Conservation (phyloP, 2,329 filamentous ascomycete species). For the Fusarium mangiferae region DNA sequence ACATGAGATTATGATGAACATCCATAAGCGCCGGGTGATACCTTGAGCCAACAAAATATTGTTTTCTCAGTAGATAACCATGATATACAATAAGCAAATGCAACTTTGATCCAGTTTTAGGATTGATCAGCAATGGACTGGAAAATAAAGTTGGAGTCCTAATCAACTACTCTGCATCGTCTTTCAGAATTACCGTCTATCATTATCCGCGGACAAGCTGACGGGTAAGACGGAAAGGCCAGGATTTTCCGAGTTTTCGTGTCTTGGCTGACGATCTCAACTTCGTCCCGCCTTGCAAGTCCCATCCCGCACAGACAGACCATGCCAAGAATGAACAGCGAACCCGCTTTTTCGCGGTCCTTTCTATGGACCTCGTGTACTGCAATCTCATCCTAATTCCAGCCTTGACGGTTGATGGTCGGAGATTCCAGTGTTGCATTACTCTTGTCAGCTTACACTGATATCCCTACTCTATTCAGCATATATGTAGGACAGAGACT, state of each 20-base stretch:
- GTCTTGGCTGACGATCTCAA: constrained; percentile 1
- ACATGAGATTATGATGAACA: background rate
- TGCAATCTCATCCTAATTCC: background rate
- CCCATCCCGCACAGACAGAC: background rate
- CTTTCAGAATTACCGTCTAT: background rate
- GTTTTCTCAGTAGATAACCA: rapidly evolving
- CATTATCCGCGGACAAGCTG: background rate
- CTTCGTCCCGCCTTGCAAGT: background rate
- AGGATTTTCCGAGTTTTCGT: background rate
- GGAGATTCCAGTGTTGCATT: no score
- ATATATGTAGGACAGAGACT: constrained; percentile 3
- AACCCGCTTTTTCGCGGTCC: constrained; percentile 1
- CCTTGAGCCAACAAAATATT: background rate
- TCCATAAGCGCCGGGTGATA: background rate
- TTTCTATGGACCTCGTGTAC: constrained; percentile 5
- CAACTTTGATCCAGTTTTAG: background rate
- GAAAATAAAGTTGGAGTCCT: background rate
- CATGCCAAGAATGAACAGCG: background rate
- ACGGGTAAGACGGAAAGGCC: background rate
- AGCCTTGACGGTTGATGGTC: background rate
- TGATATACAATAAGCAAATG: background rate
- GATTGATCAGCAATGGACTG: background rate
- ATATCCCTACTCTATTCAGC: background rate
- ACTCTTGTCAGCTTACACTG: background rate
- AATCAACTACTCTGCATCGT: background rate